These are phyloP conservation scores for Venturia aucupariae DNA, from an alignment of 2,329 filamentous ascomycete species.

Conservation along the genomic window DNA sequence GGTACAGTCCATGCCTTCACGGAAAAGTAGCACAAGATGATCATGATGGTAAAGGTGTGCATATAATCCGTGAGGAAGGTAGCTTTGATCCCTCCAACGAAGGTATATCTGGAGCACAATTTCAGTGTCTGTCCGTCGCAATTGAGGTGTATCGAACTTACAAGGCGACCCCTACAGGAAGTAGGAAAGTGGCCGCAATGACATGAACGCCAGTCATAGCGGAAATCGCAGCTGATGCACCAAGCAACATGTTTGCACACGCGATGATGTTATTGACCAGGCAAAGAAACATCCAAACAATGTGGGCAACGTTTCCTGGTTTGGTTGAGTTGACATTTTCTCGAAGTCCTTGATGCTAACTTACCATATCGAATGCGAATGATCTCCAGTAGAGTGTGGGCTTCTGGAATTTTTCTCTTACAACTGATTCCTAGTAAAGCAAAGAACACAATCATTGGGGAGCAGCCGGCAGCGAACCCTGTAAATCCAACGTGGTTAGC, in stretches of 20 bases:
- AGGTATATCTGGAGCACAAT: slow-evolving; percentile 24
- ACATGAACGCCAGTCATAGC: slow-evolving; percentile 40
- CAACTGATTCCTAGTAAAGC: slow-evolving; percentile 42
- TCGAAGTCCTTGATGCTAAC: slow-evolving; percentile 20
- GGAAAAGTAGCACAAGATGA: slow-evolving; percentile 42
- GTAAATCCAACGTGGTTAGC: background rate
- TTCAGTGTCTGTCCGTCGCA: background rate
- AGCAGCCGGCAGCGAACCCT: slow-evolving; percentile 45
- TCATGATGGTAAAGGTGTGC: slow-evolving; percentile 44
- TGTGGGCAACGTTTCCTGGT: slow-evolving; percentile 33
- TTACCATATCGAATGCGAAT: slow-evolving; percentile 42
- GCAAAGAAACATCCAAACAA: slow-evolving; percentile 44
- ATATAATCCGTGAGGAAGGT: slow-evolving; percentile 21
- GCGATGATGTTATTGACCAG: slow-evolving; percentile 47
- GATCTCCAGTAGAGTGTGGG: slow-evolving; percentile 46
- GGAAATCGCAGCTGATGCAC: slow-evolving; percentile 34
- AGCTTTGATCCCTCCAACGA: slow-evolving; percentile 33
- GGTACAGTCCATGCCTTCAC: slow-evolving; percentile 38
- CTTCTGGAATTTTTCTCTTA: slow-evolving; percentile 44
- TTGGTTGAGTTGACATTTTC: slow-evolving; percentile 31
- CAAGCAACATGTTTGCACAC: slow-evolving; percentile 45
- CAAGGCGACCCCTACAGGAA: slow-evolving; percentile 25
- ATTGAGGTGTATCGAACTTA: background rate
- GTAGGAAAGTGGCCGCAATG: slow-evolving; percentile 41
- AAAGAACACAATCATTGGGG: slow-evolving; percentile 49